A percentile compares a stretch with the other conserved stretches of the same genome.
These are phyloP conservation scores for Sphaerulina vaccinii DNA, from an alignment of 2,329 filamentous ascomycete species.

Conservation along the genomic window DNA sequence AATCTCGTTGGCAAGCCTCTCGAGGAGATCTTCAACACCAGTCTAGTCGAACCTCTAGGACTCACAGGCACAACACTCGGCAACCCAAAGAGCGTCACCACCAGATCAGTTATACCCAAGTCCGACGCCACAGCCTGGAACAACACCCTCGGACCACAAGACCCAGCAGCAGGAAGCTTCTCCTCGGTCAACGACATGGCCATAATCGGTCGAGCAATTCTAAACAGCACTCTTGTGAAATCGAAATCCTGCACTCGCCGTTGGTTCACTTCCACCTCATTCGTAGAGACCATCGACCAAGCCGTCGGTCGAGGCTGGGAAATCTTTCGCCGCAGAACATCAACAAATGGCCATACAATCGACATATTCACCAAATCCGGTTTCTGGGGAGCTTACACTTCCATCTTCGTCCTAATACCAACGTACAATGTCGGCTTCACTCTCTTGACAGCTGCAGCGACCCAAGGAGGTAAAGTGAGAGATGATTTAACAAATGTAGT, in stretches of 20 bases:
- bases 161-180: slow-evolving; percentile 27
- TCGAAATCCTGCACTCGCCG: slow-evolving; percentile 41
- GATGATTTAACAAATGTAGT: slow-evolving; percentile 25
- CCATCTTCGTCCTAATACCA: slow-evolving; percentile 43
- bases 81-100: slow-evolving; percentile 11
- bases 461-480: slow-evolving; percentile 13
- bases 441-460: slow-evolving; percentile 39
- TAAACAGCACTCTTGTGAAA: slow-evolving; percentile 46
- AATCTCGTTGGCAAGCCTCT: slow-evolving; percentile 5
- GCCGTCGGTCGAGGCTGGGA: slow-evolving; percentile 51
- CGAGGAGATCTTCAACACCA: slow-evolving; percentile 16
- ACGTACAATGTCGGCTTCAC: slow-evolving; percentile 49
- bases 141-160: slow-evolving; percentile 37
- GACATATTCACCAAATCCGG: slow-evolving; percentile 52
- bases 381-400: slow-evolving; percentile 35
- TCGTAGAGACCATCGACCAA: slow-evolving; percentile 40
- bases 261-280: slow-evolving; percentile 47
- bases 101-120: slow-evolving; percentile 17
- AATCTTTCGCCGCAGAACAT: slow-evolving; percentile 42
- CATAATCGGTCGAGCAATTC: slow-evolving; percentile 43
- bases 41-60: slow-evolving; percentile 16
- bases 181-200: slow-evolving; percentile 25
- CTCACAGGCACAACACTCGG: slow-evolving; percentile 19
- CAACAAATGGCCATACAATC: slow-evolving; percentile 40
- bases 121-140: slow-evolving; percentile 21